Base-by-base conservation (phyloP, 345 rosid genomes). In the Euphorbia tirucalli region DNA sequence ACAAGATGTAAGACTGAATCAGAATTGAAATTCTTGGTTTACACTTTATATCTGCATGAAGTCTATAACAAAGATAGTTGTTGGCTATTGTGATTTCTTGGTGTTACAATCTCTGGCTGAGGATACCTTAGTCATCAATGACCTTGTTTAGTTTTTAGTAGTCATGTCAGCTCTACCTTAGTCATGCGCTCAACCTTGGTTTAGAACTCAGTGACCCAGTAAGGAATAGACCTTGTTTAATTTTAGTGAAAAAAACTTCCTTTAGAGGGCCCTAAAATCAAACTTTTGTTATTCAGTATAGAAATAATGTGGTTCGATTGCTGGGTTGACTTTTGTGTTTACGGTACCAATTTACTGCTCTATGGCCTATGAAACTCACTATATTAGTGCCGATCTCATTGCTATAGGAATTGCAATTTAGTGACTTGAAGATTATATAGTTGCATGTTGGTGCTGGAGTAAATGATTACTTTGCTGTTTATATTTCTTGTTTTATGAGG, bases 1-100 rank as follows among this genome's bases (percentile, higher is more conserved):
- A 75, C 96, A 96, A 85, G 91, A 93, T 85, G 99, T 93, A 89
- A 93, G 63, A 74, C 76, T 66, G 21, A 52, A 56, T 61, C 62
- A 69, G 19, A 68, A 48, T 24, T 35, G 46, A 5, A 39, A 41
- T 9, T 59, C 14, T 46, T 71, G 49, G 49, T 50, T 52, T 35
- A 35, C 39, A 35, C 39, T 3, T 35, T 54, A 31, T 37, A 4
- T n/a, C 39, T 16, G 55, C 52, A 32, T 59, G 10, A 49, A 48
- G 50, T 37, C 22, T 35, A 35, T 32, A 35, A 39, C 27, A 71
- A 52, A 2, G 31, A 62, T 62, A 48, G 18, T 39, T 62, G 43
- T 18, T 16, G 50, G 32, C 39, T 25, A 32, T 22, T 16, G 7
- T 24, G n/a, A 56, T 68, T 50, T 13, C 19, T 37, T 68, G 71